Conservation (phyloP, 2,329 filamentous ascomycete species). For the Pseudohalonectria lignicola region DNA sequence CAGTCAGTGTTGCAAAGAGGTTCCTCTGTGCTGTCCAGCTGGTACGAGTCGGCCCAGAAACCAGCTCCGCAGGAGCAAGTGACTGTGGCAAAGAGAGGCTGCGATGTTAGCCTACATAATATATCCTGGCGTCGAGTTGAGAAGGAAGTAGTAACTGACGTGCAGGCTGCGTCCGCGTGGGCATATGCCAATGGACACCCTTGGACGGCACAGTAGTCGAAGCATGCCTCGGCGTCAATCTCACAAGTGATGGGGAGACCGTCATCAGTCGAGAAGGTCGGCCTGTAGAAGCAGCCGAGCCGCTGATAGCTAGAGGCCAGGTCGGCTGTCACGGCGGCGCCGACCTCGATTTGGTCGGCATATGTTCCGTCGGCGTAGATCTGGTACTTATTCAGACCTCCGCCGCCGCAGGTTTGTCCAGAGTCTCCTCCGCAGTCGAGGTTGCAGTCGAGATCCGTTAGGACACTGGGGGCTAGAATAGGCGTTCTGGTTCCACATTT, state of each 20-base stretch:
- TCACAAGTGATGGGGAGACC: no score
- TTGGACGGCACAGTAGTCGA: conserved; percentile 6
- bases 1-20: neutral
- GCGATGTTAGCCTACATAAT: no score
- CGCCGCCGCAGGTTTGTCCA: conserved; percentile 15
- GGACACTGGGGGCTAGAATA: conserved; percentile 1
- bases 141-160: no score
- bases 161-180: no score
- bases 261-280: conserved; percentile 8
- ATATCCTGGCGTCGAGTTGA: no score
- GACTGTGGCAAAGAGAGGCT: no score
- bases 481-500: conserved; percentile 12
- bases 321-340: neutral
- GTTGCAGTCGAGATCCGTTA: conserved; percentile 5
- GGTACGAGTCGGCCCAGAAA: neutral
- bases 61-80: neutral
- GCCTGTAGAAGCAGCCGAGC: conserved; percentile 15
- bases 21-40: neutral
- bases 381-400: no score
- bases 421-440: conserved; percentile 13
- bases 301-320: conserved; percentile 9
- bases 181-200: no score
- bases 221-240: no score
- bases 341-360: conserved; percentile 5
- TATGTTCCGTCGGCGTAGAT: conserved; percentile 17